These are phyloP conservation scores for Dunaliella salina DNA, from an alignment of 163 green algal genomes.

Conservation along the genomic window DNA sequence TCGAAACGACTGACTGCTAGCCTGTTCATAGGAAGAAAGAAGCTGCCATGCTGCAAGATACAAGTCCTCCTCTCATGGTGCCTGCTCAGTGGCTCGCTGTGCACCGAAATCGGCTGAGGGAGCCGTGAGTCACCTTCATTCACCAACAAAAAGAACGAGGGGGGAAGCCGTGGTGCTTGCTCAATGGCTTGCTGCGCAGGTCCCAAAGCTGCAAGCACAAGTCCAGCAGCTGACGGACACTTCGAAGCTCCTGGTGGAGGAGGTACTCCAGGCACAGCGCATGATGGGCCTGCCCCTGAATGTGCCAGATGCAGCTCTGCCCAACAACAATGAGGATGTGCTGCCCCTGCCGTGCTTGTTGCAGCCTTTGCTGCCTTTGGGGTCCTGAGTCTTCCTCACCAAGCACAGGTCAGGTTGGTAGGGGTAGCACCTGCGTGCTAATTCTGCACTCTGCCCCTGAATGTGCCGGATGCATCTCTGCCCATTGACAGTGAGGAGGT, in stretches of 20 bases:
- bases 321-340: neutral
- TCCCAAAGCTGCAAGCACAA: neutral
- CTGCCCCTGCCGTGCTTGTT: neutral
- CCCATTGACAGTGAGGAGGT: neutral
- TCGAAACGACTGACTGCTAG: too few relatives aligned
- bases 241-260: neutral
- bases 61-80: too few relatives aligned
- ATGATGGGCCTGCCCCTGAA: neutral
- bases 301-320: neutral
- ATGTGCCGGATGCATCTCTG: neutral
- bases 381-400: too few relatives aligned
- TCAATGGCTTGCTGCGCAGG: neutral
- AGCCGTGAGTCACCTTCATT: too few relatives aligned
- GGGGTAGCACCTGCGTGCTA: too few relatives aligned
- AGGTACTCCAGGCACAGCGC: neutral
- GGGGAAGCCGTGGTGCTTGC: too few relatives aligned
- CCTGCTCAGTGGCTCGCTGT: too few relatives aligned
- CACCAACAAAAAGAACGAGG: too few relatives aligned
- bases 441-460: neutral
- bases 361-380: neutral
- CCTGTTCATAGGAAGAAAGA: too few relatives aligned
- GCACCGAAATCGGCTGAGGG: too few relatives aligned
- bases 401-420: too few relatives aligned
- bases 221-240: neutral
- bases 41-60: too few relatives aligned